Base-by-base conservation (phyloP, 306 rosid species). In the Trifolium pratense region DNA sequence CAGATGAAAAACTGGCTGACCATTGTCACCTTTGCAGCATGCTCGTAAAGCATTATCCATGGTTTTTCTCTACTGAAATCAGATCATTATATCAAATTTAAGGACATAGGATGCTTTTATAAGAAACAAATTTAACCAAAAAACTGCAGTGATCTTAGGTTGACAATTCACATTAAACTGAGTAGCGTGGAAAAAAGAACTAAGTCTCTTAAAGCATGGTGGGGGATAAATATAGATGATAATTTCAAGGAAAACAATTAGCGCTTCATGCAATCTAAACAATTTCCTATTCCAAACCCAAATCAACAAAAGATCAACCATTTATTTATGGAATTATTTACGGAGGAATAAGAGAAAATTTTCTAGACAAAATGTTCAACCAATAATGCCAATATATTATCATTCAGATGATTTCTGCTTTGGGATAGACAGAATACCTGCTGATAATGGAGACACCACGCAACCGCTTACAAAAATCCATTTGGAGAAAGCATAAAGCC, bases 31-130 rank as follows among this genome's bases (percentile, higher is more conserved):
- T 85, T 92, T 92, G 86, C 99, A 95, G 78, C 97, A 95, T 66
- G 99, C 99, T 73, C 99, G 83, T 77, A 95, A 78, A 74, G 99
- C 99, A 82, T 95, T 95, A 81, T 95, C 97, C 99, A 92, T 92
- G 74, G 97, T 95, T 88, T 95, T 88, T 95, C 99, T 48, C 99
- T 97, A 68, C 99, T 95, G 87, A 65, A 46, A 78, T 67, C 51
- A 68, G 52, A 68, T 62, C 34, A 39, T 46, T 1, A 67, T 40
- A 73, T 81, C 69, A 60, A 62, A 46, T 48, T 64, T 49, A 68
- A 60, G 55, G 56, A 78, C 46, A 71, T 34, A 6, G 66, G 53
- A 16, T n/a, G 20, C 21, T 63, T 53, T 72, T 45, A 56, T 29
- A 62, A 36, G 39, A 70, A 58, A 75, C 9, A 31, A 18, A 18